Conservation (phyloP, 2,329 filamentous ascomycete species). For the Aspergillus puulaauensis region DNA sequence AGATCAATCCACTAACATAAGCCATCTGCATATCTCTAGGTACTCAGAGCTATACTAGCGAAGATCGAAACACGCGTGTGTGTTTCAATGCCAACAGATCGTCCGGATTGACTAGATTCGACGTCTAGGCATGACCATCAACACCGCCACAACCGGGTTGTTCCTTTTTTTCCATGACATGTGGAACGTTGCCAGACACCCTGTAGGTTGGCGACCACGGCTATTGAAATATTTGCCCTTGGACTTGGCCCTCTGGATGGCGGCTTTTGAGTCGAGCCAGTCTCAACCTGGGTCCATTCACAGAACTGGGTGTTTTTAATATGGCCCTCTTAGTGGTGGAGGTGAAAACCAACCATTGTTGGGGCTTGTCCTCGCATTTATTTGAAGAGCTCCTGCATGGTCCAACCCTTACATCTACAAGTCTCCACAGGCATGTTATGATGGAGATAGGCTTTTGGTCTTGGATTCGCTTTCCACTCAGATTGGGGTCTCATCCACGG, state of each 20-base stretch:
- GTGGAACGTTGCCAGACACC: background rate
- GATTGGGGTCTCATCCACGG: background rate
- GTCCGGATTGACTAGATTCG: background rate
- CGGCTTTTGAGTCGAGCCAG: background rate
- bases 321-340: background rate
- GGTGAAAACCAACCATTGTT: background rate
- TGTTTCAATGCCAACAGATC: background rate
- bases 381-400: background rate
- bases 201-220: background rate
- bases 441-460: background rate
- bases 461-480: background rate
- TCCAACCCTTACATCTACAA: background rate
- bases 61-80: too few relatives aligned
- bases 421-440: background rate
- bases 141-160: background rate
- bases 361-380: background rate
- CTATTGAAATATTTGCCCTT: background rate
- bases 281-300: background rate
- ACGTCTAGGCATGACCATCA: background rate
- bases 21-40: conserved; percentile 1
- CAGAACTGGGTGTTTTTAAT: background rate
- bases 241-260: background rate
- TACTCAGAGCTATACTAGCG: background rate
- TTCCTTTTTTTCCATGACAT: background rate
- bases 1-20: background rate